These are phyloP conservation scores for Trichophyton schoenleinii DNA, from an alignment of 2,329 filamentous ascomycete species.

Conservation along the genomic window DNA sequence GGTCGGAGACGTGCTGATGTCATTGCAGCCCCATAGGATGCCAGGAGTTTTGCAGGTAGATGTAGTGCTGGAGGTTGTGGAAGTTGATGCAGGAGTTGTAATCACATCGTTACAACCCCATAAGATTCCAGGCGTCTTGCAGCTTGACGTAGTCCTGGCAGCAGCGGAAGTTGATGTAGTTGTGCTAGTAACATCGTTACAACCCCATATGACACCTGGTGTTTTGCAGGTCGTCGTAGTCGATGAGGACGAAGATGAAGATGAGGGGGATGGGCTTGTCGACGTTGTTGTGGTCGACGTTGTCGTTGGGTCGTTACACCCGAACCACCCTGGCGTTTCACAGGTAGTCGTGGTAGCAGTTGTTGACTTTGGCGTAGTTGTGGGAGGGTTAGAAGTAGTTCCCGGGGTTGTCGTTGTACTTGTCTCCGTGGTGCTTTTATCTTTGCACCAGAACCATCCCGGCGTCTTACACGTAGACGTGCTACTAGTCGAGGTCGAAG, in stretches of 20 bases:
- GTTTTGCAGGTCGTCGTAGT: constrained; percentile 32
- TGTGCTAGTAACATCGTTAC: constrained; percentile 32
- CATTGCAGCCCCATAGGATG: constrained; percentile 45
- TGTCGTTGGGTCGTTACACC: constrained; percentile 26
- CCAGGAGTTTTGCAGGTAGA: constrained; percentile 41
- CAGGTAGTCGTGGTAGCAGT: constrained; percentile 20
- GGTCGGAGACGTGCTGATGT: constrained; percentile 22
- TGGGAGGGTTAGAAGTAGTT: constrained; percentile 16
- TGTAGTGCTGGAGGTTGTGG: background rate
- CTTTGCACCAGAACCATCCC: constrained; percentile 34
- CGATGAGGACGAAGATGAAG: constrained; percentile 12
- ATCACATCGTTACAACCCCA: constrained; percentile 42
- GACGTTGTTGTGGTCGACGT: constrained; percentile 13
- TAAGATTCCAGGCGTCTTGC: constrained; percentile 43
- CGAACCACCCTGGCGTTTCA: constrained; percentile 28
- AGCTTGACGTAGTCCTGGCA: constrained; percentile 19
- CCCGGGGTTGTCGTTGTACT: constrained; percentile 16
- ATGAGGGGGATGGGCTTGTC: constrained; percentile 13
- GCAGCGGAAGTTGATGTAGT: constrained; percentile 12
- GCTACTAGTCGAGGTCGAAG: constrained; percentile 18
- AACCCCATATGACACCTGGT: constrained; percentile 48
- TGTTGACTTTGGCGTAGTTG: constrained; percentile 15
- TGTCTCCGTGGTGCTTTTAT: constrained; percentile 23
- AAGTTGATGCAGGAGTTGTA: constrained; percentile 18
- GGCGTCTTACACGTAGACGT: constrained; percentile 31